These are phyloP conservation scores for Globisporangium perplexum DNA, from an alignment of 352 stramenopile species.

Conservation along the genomic window DNA sequence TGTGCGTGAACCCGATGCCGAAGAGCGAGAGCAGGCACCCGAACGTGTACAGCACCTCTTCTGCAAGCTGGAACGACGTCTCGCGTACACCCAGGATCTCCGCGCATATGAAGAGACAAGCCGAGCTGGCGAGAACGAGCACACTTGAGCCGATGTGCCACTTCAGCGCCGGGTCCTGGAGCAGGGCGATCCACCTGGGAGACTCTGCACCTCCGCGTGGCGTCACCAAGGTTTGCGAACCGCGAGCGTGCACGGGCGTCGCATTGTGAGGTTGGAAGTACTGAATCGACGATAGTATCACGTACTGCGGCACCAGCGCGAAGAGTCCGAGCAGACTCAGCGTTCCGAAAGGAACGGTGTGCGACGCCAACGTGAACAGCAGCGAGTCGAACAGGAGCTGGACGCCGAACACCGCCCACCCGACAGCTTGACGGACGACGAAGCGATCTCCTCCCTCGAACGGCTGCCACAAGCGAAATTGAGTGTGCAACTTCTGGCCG, in stretches of 20 bases:
- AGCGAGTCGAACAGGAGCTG: slow-evolving; percentile 48
- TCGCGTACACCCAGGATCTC: slow-evolving; percentile 21
- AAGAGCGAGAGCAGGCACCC: slow-evolving; percentile 30
- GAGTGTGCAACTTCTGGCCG: slow-evolving; percentile 17
- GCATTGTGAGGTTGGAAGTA: slow-evolving; percentile 16
- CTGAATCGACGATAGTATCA: slow-evolving; percentile 33
- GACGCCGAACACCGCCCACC: slow-evolving; percentile 45
- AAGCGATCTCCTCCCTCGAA: slow-evolving; percentile 43
- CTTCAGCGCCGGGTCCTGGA: slow-evolving; percentile 17
- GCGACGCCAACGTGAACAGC: slow-evolving; percentile 21
- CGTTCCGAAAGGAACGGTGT: slow-evolving; percentile 20
- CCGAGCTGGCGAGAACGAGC: slow-evolving; percentile 21
- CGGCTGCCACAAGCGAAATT: slow-evolving; percentile 36
- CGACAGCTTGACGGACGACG: slow-evolving; percentile 43
- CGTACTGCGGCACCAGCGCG: slow-evolving; percentile 24
- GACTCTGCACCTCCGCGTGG: neutral
- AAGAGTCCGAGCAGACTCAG: slow-evolving; percentile 29
- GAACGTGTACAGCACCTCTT: slow-evolving; percentile 46
- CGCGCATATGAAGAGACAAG: slow-evolving; percentile 26
- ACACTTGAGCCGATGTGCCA: slow-evolving; percentile 24
- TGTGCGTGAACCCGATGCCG: slow-evolving; percentile 32
- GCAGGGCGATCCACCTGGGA: slow-evolving; percentile 15
- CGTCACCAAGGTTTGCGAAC: neutral
- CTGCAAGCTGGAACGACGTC: slow-evolving; percentile 20
- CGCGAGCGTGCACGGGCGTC: too few relatives aligned